Conservation (phyloP, 176 grass and related monocot genomes). For the Echinochloa phyllopogon region DNA sequence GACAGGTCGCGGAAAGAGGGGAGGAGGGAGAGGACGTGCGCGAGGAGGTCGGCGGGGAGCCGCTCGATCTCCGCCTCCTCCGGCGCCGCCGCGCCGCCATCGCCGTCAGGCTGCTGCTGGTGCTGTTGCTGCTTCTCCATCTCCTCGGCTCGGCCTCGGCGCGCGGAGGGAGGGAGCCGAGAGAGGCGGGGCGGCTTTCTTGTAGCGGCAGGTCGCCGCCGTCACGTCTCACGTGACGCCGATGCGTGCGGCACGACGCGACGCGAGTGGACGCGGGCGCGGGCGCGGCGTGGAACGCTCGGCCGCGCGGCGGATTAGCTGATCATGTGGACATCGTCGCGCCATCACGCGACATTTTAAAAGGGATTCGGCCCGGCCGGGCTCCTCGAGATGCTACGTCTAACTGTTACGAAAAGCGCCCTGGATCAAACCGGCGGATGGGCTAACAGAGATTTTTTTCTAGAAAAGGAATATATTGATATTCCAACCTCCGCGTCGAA, state of each 20-base stretch:
- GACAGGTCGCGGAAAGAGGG: constrained; percentile 82
- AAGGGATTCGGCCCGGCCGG: background rate
- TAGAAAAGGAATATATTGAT: too few species aligned
- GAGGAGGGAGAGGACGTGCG: constrained; percentile 74
- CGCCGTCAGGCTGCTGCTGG: background rate
- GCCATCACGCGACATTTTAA: constrained; percentile 17
- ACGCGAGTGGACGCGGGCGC: constrained; percentile 31
- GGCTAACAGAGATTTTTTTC: too few species aligned
- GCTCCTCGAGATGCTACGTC: constrained; percentile 30
- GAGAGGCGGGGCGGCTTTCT: background rate
- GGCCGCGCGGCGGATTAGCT: background rate
- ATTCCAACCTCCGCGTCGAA: too few species aligned
- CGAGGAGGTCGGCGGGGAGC: constrained; percentile 77
- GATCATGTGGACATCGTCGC: constrained; percentile 39
- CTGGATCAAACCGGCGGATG: background rate
- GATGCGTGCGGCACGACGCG: constrained; percentile 37
- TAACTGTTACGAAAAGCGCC: constrained; percentile 23
- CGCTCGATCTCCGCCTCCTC: constrained; percentile 73
- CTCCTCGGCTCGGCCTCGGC: background rate
- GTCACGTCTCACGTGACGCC: constrained; percentile 30
- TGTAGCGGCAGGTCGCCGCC: constrained; percentile 37
- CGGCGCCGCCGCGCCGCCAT: background rate
- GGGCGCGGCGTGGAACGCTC: constrained; percentile 35
- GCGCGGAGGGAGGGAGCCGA: background rate
- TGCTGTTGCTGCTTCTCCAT: background rate